These are phyloP conservation scores for Thymus mandschuricus DNA, from an alignment of 257 asterid species.

Conservation along the genomic window DNA sequence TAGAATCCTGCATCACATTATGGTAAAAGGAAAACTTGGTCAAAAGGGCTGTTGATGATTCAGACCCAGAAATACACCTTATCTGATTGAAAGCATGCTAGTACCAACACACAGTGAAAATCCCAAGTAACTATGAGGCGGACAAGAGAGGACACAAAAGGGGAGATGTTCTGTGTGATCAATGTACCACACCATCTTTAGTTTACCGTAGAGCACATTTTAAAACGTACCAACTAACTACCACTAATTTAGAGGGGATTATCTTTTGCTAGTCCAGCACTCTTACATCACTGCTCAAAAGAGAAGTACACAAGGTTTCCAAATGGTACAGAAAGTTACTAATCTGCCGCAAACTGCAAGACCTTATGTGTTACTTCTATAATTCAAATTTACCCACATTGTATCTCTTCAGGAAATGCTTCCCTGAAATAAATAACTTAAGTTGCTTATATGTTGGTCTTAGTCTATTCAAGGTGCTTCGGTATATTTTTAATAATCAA, in stretches of 20 bases:
- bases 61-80: not conserved
- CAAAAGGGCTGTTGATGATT: not conserved
- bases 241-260: no score
- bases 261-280: no score
- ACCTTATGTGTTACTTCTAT: no score
- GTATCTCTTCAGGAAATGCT: no score
- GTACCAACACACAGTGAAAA: not conserved
- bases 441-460: no score
- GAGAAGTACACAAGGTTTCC: no score
- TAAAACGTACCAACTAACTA: not conserved
- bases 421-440: no score
- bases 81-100: not conserved
- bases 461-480: not conserved
- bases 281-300: no score
- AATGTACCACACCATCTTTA: not conserved
- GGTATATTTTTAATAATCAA: not conserved
- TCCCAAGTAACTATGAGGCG: not conserved
- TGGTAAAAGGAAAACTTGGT: conserved; percentile 14
- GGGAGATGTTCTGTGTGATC: not conserved
- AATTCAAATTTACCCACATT: no score
- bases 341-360: no score
- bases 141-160: not conserved
- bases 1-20: conserved; percentile 59
- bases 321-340: no score
- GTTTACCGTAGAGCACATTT: not conserved